These are phyloP conservation scores for Lablab purpureus DNA, from an alignment of 306 rosid genomes.

Conservation along the genomic window DNA sequence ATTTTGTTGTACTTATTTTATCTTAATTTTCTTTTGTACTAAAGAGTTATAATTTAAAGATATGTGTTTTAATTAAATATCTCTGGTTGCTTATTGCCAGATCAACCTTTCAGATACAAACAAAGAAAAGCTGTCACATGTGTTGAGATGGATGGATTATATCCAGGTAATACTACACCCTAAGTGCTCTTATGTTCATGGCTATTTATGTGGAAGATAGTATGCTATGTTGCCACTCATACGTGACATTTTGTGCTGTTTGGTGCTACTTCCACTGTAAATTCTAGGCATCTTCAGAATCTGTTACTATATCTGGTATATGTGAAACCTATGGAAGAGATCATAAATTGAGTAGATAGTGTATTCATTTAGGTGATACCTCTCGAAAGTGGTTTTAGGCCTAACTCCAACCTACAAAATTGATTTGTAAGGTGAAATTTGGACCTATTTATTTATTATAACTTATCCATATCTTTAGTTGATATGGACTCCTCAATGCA, in stretches of 20 bases:
- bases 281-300: conserved; percentile 11
- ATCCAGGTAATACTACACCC: conserved; percentile 70
- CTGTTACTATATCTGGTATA: conserved; percentile 10
- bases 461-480: too few relatives aligned
- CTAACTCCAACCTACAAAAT: too few relatives aligned
- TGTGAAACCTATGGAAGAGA: background rate
- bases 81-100: conserved; percentile 65
- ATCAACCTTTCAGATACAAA: conserved; percentile 65
- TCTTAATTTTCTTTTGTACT: conserved; percentile 17
- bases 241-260: conserved; percentile 1
- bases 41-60: conserved; percentile 17
- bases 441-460: too few relatives aligned
- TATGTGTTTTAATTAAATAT: conserved; percentile 45
- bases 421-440: too few relatives aligned
- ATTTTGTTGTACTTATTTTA: conserved; percentile 13
- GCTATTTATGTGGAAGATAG: conserved; percentile 6
- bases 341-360: conserved; percentile 16
- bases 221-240: background rate
- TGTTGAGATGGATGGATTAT: conserved; percentile 86
- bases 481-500: too few relatives aligned
- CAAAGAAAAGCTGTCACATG: conserved; percentile 69
- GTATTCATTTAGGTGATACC: conserved; percentile 11
- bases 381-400: too few relatives aligned
- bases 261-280: background rate
- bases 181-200: background rate